These are phyloP conservation scores for Brasenia schreberi DNA, from an alignment of 164 flowering plant genomes.

Conservation along the genomic window DNA sequence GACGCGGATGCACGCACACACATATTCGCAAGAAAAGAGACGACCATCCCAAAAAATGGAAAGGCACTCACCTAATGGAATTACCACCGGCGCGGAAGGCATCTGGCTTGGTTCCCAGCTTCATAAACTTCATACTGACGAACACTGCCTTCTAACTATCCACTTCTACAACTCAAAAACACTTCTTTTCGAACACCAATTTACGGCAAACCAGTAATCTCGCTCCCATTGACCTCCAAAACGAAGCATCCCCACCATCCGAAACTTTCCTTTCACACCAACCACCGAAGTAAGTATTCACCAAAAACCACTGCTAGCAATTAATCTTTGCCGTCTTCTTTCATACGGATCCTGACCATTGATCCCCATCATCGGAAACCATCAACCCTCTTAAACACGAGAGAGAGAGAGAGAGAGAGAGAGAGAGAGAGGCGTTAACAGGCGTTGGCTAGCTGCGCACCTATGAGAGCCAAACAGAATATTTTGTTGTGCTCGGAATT, in stretches of 20 bases:
- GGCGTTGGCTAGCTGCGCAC: background rate
- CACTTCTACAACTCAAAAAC: background rate
- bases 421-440: background rate
- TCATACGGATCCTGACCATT: background rate
- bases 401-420: background rate
- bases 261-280: background rate
- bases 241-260: background rate
- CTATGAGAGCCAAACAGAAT: background rate
- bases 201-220: background rate
- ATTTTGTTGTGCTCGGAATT: background rate
- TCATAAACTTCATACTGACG: constrained; percentile 73
- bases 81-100: constrained; percentile 53
- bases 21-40: background rate
- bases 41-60: background rate
- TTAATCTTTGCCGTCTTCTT: background rate
- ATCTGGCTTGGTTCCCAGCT: constrained; percentile 74
- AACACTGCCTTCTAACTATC: background rate
- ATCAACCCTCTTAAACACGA: background rate
- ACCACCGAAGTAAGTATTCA: background rate
- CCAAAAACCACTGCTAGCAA: background rate
- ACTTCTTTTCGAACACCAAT: background rate
- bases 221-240: background rate
- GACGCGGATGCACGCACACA: background rate
- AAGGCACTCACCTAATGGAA: constrained; percentile 25
- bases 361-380: background rate